Evolutionary conservation across 176 grass and related monocot species (phyloP), one percentile per base, ranked within the genome.

Genomic region (Ensete glaucum): DNA sequence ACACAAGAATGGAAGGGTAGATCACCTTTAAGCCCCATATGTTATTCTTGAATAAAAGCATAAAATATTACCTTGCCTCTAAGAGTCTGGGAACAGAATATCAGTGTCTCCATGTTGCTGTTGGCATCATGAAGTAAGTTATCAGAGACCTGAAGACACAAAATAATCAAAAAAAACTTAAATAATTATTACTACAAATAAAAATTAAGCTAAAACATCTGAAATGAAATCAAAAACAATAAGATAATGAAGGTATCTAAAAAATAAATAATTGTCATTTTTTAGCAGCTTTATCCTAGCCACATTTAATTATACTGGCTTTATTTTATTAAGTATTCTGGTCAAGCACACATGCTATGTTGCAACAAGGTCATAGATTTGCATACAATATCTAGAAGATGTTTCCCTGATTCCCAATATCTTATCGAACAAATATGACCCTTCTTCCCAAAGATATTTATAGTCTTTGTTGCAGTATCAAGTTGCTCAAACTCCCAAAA

Each of bases 1-100:
- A 78, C 59, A 58, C 27, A 21, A 34, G 73, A 52, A 59, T 62
- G 49, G 67, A 76, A 59, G n/a, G 29, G 48, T 29, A 62, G 52
- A 72, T 64, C 16, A 7, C 50, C 25, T 65, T 65, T 70, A 20
- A 11, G 11, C 8, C 25, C 11, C 9, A 51, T 21, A 69, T 29
- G 22, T 70, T 49, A 67, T 57, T 34, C 17, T 26, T 17, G 20
- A 58, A 77, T 68, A 7, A 9, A 63, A 79, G 16, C 81, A 34
- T 19, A 62, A 59, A 67, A 64, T 58, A 58, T 83, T 91, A 89
- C 95, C 95, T 99, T 99, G 87, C 90, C 89, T 88, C 95, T 87
- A 15, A 99, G 91, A 53, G 95, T 99, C 79, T 99, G 95, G 67
- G 95, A 99, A 89, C 95, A 94, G 79, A 99, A 99, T 20, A 99